Conservation (phyloP, 2,329 filamentous ascomycete genomes). For the Aspergillus fumigatiaffinis region DNA sequence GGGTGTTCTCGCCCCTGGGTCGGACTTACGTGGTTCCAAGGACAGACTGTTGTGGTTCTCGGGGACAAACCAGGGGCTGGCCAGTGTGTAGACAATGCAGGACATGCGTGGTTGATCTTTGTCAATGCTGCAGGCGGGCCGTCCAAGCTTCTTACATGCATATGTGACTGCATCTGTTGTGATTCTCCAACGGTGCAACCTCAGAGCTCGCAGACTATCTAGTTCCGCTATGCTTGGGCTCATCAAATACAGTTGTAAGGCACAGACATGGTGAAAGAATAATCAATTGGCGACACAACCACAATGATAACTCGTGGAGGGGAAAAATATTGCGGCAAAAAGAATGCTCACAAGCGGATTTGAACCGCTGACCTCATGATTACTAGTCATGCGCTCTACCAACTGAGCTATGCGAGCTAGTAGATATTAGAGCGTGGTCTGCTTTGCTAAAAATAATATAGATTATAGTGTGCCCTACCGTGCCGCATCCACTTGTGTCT, state of each 20-base stretch:
- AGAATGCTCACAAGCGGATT: conserved; percentile 30
- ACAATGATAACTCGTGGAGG: too few species aligned
- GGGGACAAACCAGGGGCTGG: background rate
- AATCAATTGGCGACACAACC: too few species aligned
- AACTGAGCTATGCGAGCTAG: conserved; percentile 31
- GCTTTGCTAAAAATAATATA: background rate
- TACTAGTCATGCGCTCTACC: conserved; percentile 38
- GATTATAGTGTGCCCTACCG: too few species aligned
- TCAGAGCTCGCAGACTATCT: background rate
- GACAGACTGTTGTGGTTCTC: background rate
- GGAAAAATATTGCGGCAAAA: too few species aligned
- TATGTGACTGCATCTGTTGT: background rate
- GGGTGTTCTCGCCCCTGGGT: background rate
- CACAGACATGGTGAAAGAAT: too few species aligned
- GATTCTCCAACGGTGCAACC: background rate
- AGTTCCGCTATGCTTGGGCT: background rate
- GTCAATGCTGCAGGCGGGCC: background rate
- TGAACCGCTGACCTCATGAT: conserved; percentile 36
- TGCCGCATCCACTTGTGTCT: background rate
- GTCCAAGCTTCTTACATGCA: background rate
- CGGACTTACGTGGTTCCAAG: background rate
- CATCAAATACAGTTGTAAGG: background rate
- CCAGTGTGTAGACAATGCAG: background rate
- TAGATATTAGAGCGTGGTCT: background rate
- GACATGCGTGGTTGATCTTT: background rate